Percentiles rank a stretch among this genome's conserved stretches.
These are phyloP conservation scores for Pseudozyma tsukubaensis DNA, from an alignment of 1,284 basidiomycete genomes.

Conservation along the genomic window DNA sequence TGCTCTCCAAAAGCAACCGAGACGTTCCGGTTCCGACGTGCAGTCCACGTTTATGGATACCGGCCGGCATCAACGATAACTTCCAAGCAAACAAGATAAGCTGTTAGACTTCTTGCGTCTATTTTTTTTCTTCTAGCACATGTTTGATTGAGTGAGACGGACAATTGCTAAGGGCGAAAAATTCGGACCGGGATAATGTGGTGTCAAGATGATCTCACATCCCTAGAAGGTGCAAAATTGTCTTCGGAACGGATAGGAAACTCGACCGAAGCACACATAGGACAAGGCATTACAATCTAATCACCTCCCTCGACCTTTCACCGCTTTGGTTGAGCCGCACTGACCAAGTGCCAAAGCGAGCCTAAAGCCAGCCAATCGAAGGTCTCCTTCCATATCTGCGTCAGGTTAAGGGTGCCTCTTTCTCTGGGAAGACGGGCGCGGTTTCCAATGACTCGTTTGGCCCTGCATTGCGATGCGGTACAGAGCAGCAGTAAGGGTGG, in stretches of 20 bases:
- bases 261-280: conserved; percentile 25
- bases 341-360: no score
- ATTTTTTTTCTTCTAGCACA: neutral
- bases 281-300: no score
- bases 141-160: no score
- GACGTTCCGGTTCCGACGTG: conserved; percentile 38
- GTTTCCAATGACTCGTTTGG: conserved; percentile 1
- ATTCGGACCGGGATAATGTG: no score
- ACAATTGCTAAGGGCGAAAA: no score
- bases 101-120: conserved; percentile 10
- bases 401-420: conserved; percentile 20
- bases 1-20: conserved; percentile 7
- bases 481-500: conserved; percentile 1
- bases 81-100: no score
- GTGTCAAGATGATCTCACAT: no score
- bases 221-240: neutral
- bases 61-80: conserved; percentile 25
- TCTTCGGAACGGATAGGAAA: conserved; percentile 42
- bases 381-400: conserved; percentile 18
- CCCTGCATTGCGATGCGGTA: no score
- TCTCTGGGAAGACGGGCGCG: conserved; percentile 2
- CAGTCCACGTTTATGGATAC: conserved; percentile 4
- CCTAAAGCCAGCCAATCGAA: neutral
- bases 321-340: no score
- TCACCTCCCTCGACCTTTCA: conserved; percentile 20